Evolutionary conservation across 1,139 yeast species (phyloP).

Genomic region (Nakaseomyces nivariensis): DNA sequence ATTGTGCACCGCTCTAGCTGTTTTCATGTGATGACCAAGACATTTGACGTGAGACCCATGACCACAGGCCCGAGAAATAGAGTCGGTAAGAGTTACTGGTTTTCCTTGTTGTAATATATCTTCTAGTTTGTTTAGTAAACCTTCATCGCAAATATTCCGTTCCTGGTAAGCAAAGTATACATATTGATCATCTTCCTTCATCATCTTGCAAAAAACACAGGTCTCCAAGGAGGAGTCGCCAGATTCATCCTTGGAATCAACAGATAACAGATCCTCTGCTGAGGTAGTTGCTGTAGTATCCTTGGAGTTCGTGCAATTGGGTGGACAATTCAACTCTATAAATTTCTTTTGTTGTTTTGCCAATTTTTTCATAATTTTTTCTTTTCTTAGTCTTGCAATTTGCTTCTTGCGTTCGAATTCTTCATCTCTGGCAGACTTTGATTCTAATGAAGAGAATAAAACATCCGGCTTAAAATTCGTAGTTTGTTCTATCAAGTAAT

Average conservation of each 20-base stretch:
- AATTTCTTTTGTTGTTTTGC: constrained; percentile 69
- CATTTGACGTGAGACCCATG: constrained; percentile 90
- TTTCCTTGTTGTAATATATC: neutral
- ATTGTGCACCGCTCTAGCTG: constrained; percentile 45
- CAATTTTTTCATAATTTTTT: constrained; percentile 65
- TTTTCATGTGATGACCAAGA: constrained; percentile 50
- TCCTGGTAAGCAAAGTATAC: constrained; percentile 33
- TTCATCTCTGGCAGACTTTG: constrained; percentile 19
- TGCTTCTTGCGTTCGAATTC: constrained; percentile 54
- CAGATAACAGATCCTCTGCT: constrained; percentile 30
- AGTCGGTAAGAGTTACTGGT: constrained; percentile 10
- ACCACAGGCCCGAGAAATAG: constrained; percentile 76
- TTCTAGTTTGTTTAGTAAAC: neutral
- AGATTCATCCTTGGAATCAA: constrained; percentile 25
- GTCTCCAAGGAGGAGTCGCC: constrained; percentile 75
- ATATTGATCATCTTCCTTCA: constrained; percentile 60
- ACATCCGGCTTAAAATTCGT: constrained; percentile 25
- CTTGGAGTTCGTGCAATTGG: constrained; percentile 30
- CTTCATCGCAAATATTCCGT: constrained; percentile 20
- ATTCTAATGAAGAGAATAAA: constrained; percentile 17
- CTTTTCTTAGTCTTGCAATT: constrained; percentile 62
- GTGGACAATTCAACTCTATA: constrained; percentile 37
- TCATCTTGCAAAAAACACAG: constrained; percentile 85
- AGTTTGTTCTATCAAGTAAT: constrained; percentile 29
- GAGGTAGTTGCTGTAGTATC: constrained; percentile 25